These are phyloP conservation scores for Lagenidium giganteum DNA, from an alignment of 352 stramenopile genomes.

Conservation along the genomic window DNA sequence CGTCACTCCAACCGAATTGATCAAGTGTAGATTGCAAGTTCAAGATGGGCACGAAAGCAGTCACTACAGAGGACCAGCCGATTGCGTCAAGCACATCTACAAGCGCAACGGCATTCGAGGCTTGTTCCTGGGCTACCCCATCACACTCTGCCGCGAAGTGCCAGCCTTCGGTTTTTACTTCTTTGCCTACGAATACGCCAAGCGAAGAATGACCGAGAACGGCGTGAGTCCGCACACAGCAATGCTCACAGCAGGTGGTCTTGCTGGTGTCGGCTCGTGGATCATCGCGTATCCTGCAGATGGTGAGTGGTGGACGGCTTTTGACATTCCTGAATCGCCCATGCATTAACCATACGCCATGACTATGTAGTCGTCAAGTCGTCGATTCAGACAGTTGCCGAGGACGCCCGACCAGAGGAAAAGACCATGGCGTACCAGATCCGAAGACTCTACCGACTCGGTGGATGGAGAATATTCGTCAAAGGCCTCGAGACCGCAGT, in stretches of 20 bases:
- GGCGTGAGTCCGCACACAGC: slow-evolving; percentile 52
- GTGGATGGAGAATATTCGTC: slow-evolving; percentile 70
- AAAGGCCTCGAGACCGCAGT: slow-evolving; percentile 72
- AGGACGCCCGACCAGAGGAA: slow-evolving; percentile 44
- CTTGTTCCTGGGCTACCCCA: slow-evolving; percentile 68
- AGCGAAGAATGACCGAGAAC: slow-evolving; percentile 59
- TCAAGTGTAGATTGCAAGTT: slow-evolving; percentile 83
- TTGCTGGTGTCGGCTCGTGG: slow-evolving; percentile 76
- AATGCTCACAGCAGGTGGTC: slow-evolving; percentile 77
- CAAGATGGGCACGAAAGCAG: slow-evolving; percentile 57
- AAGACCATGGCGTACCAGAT: slow-evolving; percentile 71
- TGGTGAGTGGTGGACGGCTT: slow-evolving; percentile 26
- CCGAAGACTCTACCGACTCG: slow-evolving; percentile 54
- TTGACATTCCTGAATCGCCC: neutral
- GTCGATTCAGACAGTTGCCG: slow-evolving; percentile 73
- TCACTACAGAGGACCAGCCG: slow-evolving; percentile 58
- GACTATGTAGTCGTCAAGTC: slow-evolving; percentile 70
- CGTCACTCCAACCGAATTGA: slow-evolving; percentile 71
- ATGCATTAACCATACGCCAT: neutral
- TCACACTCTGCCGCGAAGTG: slow-evolving; percentile 75
- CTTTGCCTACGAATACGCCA: slow-evolving; percentile 73
- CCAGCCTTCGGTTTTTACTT: slow-evolving; percentile 84
- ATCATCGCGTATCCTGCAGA: slow-evolving; percentile 79
- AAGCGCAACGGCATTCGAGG: slow-evolving; percentile 45
- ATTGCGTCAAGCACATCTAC: slow-evolving; percentile 77